Evolutionary conservation across 2,329 filamentous ascomycete genomes (phyloP).

Genomic region (Fusarium nematophilum): DNA sequence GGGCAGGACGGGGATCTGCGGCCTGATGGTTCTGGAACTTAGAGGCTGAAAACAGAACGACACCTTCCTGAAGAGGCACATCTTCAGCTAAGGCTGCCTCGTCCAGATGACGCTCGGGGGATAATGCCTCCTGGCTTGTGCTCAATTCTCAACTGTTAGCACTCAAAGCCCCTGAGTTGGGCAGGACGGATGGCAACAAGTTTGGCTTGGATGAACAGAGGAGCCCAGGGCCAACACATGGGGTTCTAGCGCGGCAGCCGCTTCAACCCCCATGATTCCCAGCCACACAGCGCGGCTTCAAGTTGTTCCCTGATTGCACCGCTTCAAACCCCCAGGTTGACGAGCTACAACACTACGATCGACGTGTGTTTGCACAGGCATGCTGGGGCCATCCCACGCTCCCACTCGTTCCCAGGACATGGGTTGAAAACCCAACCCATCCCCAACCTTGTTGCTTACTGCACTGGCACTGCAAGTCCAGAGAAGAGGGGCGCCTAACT

Average conservation of each 20-base stretch:
- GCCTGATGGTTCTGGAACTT: constrained; percentile 26
- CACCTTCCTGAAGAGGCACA: constrained; percentile 30
- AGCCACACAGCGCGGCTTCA: constrained; percentile 26
- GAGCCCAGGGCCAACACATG: neutral
- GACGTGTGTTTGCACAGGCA: constrained; percentile 14
- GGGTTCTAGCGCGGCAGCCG: constrained; percentile 21
- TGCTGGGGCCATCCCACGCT: constrained; percentile 27
- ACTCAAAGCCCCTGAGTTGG: neutral
- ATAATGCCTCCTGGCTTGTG: constrained; percentile 16
- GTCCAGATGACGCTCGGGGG: constrained; percentile 20
- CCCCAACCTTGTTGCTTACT: constrained; percentile 27
- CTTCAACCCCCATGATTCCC: constrained; percentile 11
- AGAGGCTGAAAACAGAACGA: constrained; percentile 30
- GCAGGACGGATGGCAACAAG: constrained; percentile 7
- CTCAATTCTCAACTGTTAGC: constrained; percentile 19
- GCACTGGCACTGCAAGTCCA: constrained; percentile 3
- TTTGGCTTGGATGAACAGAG: constrained; percentile 7
- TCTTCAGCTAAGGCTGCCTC: constrained; percentile 20
- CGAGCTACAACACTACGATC: constrained; percentile 15
- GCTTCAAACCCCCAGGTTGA: constrained; percentile 13
- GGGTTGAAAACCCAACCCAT: constrained; percentile 13
- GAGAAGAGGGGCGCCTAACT: constrained; percentile 11
- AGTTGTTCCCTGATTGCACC: constrained; percentile 15
- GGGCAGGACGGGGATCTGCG: constrained; percentile 20
- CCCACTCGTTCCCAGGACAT: constrained; percentile 25